Conservation (phyloP, 768 basidiomycete species). For the Mycena crocata region DNA sequence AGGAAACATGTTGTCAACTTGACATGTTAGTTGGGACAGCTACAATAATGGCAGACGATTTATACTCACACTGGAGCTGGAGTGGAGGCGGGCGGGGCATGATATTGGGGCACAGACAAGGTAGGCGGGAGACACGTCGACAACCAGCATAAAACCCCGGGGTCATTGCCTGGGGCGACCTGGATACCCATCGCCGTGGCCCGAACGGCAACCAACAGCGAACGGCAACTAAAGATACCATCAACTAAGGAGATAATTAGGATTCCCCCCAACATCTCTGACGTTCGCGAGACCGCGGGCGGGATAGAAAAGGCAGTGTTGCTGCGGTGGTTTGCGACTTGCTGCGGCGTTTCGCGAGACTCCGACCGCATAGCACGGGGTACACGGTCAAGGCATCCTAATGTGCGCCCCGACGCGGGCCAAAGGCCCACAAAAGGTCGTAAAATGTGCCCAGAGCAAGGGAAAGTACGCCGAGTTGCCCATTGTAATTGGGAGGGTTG, state of each 20-base stretch:
- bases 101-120: slow-evolving; percentile 43
- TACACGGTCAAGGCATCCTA: too few species aligned
- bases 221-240: neutral
- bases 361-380: neutral
- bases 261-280: neutral
- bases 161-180: slow-evolving; percentile 1
- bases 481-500: neutral
- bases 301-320: neutral
- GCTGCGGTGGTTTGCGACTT: too few species aligned
- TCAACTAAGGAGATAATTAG: too few species aligned
- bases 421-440: too few species aligned
- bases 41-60: neutral
- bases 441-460: too few species aligned
- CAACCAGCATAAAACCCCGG: slow-evolving; percentile 14
- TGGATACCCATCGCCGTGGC: slow-evolving; percentile 14
- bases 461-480: too few species aligned
- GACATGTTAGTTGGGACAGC: neutral
- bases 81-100: slow-evolving; percentile 57
- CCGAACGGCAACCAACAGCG: slow-evolving; percentile 1
- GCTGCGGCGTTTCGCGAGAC: too few species aligned
- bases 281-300: neutral
- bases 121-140: slow-evolving; percentile 54
- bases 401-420: neutral
- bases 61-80: slow-evolving; percentile 52
- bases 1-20: slow-evolving; percentile 51